These are phyloP conservation scores for Coriolopsis trogii DNA, from an alignment of 1,284 basidiomycete species.

Conservation along the genomic window DNA sequence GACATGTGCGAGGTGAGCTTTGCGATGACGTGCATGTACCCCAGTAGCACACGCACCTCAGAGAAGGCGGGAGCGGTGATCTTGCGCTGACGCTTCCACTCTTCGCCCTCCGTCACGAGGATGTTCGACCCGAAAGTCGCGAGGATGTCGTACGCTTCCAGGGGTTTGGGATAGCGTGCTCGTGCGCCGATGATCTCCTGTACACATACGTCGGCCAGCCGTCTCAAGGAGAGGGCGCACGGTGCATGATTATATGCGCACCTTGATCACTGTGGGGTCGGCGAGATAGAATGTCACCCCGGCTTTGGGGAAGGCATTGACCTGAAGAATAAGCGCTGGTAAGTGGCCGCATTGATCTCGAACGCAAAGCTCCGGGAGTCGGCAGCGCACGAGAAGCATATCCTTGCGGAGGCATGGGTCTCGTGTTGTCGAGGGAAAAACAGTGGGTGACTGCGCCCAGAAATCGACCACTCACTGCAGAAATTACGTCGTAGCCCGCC, in stretches of 20 bases:
- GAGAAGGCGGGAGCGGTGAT: slow-evolving; percentile 45
- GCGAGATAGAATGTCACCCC: slow-evolving; percentile 18
- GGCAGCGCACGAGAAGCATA: no score
- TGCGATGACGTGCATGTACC: not conserved
- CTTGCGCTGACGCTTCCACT: slow-evolving; percentile 63
- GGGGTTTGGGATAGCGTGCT: slow-evolving; percentile 39
- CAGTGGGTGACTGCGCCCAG: no score
- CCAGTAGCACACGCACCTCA: slow-evolving; percentile 38
- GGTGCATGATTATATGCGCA: not conserved
- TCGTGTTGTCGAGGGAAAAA: no score
- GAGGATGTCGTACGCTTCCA: slow-evolving; percentile 36
- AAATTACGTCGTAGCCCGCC: slow-evolving; percentile 24
- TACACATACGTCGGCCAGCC: not conserved
- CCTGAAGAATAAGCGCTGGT: not conserved
- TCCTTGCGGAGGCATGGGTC: no score
- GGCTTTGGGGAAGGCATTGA: slow-evolving; percentile 9
- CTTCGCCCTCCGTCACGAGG: slow-evolving; percentile 59
- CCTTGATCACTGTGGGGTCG: slow-evolving; percentile 27
- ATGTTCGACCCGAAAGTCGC: slow-evolving; percentile 53
- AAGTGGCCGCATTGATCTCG: no score
- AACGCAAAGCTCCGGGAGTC: no score
- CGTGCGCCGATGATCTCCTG: slow-evolving; percentile 28
- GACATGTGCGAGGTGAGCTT: not conserved
- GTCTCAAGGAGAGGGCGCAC: not conserved
- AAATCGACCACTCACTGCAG: slow-evolving; percentile 16